phyloP scores from a whole-genome alignment of 495 filamentous ascomycete genomes.

The Pyronema omphalodes region DNA sequence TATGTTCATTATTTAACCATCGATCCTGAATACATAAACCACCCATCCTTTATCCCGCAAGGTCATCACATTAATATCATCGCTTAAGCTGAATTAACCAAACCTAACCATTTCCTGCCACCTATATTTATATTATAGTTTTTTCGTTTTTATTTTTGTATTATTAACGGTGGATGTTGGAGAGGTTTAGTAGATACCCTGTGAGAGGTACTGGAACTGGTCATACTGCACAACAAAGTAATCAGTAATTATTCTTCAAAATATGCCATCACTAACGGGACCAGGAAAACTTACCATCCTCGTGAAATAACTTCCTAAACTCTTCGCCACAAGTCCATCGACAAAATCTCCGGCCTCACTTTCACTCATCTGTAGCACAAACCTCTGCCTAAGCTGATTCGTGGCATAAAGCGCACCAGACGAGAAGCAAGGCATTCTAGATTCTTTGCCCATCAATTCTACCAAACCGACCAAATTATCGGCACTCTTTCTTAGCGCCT shows the following conservation, averaged over 20 bases:
- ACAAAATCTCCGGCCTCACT: slow-evolving; percentile 57
- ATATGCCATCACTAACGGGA: neutral
- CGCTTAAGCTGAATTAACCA: too few species aligned
- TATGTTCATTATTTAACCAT: neutral
- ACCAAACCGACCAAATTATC: slow-evolving; percentile 57
- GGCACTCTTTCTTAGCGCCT: slow-evolving; percentile 49
- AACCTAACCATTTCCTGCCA: too few species aligned
- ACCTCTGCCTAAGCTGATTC: slow-evolving; percentile 42
- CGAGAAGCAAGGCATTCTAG: slow-evolving; percentile 58
- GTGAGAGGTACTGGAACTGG: slow-evolving; percentile 62
- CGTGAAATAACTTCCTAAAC: slow-evolving; percentile 58
- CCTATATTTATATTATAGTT: too few species aligned
- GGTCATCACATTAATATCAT: too few species aligned
- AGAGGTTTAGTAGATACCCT: slow-evolving; percentile 47
- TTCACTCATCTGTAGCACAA: slow-evolving; percentile 54
- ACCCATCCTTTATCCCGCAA: neutral
- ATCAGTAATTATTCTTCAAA: neutral
- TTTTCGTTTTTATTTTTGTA: neutral
- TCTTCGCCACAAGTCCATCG: slow-evolving; percentile 51
- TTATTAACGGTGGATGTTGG: too few species aligned
- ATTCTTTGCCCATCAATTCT: slow-evolving; percentile 56
- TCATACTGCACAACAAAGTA: slow-evolving; percentile 36
- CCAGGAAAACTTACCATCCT: slow-evolving; percentile 25
- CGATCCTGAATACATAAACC: neutral
- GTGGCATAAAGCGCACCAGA: slow-evolving; percentile 43